Evolutionary conservation across 73 alveolate species (phyloP), one percentile per base, ranked within the genome.

Genomic region (Paramecium caudatum): DNA sequence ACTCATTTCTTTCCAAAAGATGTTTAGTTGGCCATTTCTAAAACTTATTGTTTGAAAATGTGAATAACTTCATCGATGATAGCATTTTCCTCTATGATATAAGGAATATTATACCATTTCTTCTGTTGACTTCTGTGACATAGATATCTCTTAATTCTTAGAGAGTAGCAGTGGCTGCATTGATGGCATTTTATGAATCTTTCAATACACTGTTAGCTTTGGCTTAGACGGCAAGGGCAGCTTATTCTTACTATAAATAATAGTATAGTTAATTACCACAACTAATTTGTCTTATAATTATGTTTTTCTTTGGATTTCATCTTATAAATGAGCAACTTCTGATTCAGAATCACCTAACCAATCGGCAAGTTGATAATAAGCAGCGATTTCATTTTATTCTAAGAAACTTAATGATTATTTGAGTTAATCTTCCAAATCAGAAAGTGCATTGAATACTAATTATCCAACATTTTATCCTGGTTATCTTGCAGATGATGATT

Each of bases 11-110:
- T 74, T 37, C 88, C 88, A 74, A n/a, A 74, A 9, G 88, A 74
- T 6, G 88, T 41, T 74, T 43, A n/a, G 9, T 45, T 45, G 12
- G 88, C 88, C 88, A 74, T 74, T 41, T 74, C 88, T 43, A 74
- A 21, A 41, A 74, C 88, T 19, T 74, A 41, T 74, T 74, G 43
- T 37, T 74, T 74, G 47, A 74, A 74, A 0, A 74, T 74, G 88
- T 74, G 88, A 45, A 74, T 74, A 25, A 74, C 88, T 74, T 74
- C 88, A 74, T 74, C 88, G 43, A 74, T 74, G 12, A 74, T 17
- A 74, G 88, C 88, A 45, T 74, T 74, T 19, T 74, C 88, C 70
- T 74, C 88, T 0, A 70, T 30, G 16, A 16, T 4, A 41, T 36
- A 41, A 36, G 2, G 4, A 1, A 39, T 16, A 21, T 3, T 2